phyloP scores from a whole-genome alignment of 2,329 filamentous ascomycete genomes.

The Aspergillus sp. region DNA sequence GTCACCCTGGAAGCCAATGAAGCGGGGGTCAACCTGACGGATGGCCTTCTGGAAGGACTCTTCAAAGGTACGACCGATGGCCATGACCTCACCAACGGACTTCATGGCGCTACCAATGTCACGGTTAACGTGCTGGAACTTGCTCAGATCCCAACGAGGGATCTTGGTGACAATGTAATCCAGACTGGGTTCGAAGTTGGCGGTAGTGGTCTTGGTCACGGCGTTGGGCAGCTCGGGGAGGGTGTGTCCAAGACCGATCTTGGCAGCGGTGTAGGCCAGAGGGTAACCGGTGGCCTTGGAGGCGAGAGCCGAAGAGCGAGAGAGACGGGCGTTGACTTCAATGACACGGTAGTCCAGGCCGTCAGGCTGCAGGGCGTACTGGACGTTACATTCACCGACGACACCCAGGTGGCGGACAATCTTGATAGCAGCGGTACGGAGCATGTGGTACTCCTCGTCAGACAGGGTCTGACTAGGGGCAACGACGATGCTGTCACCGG shows the following conservation, averaged over 20 bases:
- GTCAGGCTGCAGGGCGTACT: constrained; percentile 95
- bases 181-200: constrained; percentile 95
- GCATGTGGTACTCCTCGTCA: constrained; percentile 99
- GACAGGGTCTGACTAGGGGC: constrained; percentile 95
- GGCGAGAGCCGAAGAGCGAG: constrained; percentile 91
- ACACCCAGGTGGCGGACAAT: constrained; percentile 96
- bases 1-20: constrained; percentile 90
- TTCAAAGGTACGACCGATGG: constrained; percentile 96
- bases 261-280: constrained; percentile 93
- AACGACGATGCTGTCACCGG: constrained; percentile 97
- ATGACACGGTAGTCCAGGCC: constrained; percentile 98
- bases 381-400: constrained; percentile 97
- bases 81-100: constrained; percentile 98
- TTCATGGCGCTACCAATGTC: constrained; percentile 99
- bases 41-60: constrained; percentile 99
- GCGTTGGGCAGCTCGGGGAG: constrained; percentile 95
- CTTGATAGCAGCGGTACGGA: constrained; percentile 95
- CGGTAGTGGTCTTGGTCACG: constrained; percentile 96
- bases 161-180: constrained; percentile 99
- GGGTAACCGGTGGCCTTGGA: constrained; percentile 98
- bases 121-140: constrained; percentile 98
- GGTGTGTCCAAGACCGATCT: constrained; percentile 94
- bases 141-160: constrained; percentile 94
- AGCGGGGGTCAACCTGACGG: constrained; percentile 90
- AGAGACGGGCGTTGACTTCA: constrained; percentile 97